These are phyloP conservation scores for Quercus engelmannii DNA, from an alignment of 306 rosid genomes.

Conservation along the genomic window DNA sequence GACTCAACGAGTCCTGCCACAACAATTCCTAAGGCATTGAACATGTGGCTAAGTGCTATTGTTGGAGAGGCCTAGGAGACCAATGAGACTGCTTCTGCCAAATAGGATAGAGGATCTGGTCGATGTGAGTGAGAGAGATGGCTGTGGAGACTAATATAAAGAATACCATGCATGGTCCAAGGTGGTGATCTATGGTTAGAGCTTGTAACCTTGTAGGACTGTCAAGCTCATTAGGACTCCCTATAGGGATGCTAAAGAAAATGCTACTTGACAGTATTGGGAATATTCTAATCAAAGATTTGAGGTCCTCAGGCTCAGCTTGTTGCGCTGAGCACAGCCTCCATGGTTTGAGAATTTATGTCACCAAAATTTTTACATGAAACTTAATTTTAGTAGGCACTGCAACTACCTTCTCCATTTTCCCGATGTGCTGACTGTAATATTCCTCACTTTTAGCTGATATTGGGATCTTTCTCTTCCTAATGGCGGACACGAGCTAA, in stretches of 20 bases:
- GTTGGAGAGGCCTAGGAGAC: conserved; percentile 37
- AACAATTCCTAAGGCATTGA: conserved; percentile 32
- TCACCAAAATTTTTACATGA: conserved; percentile 14
- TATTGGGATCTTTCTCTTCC: conserved; percentile 9
- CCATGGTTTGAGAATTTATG: conserved; percentile 40
- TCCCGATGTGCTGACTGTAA: background rate
- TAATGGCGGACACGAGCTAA: conserved; percentile 7
- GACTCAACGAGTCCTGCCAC: conserved; percentile 58
- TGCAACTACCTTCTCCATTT: background rate
- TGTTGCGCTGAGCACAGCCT: conserved; percentile 48
- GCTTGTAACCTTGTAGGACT: conserved; percentile 43
- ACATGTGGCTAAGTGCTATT: conserved; percentile 51
- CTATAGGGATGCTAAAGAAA: conserved; percentile 45
- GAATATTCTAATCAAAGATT: conserved; percentile 32
- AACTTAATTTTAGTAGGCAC: conserved; percentile 1
- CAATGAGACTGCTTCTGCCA: conserved; percentile 35
- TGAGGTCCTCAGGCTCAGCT: conserved; percentile 63
- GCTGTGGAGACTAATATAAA: conserved; percentile 27
- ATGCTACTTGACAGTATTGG: conserved; percentile 47
- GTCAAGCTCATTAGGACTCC: conserved; percentile 32
- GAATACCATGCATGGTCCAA: conserved; percentile 34
- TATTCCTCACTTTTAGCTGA: conserved; percentile 14
- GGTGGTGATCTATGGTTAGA: conserved; percentile 47
- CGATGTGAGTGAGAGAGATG: conserved; percentile 40
- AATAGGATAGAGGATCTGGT: conserved; percentile 39